Conservation (phyloP, 352 stramenopile genomes). For the Phytophthora megakarya region DNA sequence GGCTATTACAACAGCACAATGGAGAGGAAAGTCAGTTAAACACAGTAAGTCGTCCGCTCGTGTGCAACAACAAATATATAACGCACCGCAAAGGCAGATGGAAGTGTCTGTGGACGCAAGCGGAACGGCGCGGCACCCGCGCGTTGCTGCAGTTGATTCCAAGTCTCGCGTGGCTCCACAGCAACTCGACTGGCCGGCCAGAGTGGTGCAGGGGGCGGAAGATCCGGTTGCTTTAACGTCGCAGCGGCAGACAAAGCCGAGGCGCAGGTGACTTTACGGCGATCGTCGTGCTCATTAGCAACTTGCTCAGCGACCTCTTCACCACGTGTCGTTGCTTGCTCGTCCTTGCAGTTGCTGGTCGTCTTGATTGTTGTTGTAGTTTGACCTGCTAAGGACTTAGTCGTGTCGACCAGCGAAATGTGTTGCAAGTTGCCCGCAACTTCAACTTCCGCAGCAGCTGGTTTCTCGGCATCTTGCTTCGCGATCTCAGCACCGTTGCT, state of each 20-base stretch:
- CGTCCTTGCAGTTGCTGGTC: background rate
- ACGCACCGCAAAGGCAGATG: slow-evolving; percentile 49
- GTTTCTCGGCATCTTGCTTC: slow-evolving; percentile 16
- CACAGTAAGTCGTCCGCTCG: slow-evolving; percentile 5
- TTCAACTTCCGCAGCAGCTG: slow-evolving; percentile 29
- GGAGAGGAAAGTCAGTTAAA: slow-evolving; percentile 13
- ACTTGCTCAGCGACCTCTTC: slow-evolving; percentile 6
- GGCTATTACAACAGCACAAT: slow-evolving; percentile 31
- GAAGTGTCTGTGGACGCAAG: slow-evolving; percentile 52
- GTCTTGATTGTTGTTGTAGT: background rate
- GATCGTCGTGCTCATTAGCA: background rate
- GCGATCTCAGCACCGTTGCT: background rate
- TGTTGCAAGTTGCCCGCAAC: slow-evolving; percentile 13
- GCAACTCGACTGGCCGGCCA: slow-evolving; percentile 4
- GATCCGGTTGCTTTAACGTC: slow-evolving; percentile 24
- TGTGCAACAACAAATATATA: background rate
- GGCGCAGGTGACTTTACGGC: slow-evolving; percentile 9
- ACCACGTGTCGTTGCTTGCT: background rate
- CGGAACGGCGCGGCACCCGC: slow-evolving; percentile 49
- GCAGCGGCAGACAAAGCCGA: slow-evolving; percentile 14
- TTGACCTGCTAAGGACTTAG: background rate
- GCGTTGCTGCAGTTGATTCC: slow-evolving; percentile 63
- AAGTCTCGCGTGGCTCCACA: slow-evolving; percentile 59
- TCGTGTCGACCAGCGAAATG: slow-evolving; percentile 29
- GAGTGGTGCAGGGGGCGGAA: slow-evolving; percentile 31